A percentile compares a stretch with the other conserved stretches of the same genome.
phyloP scores from a whole-genome alignment of 1,139 yeast genomes.

The Saccharomyces pastorianus region DNA sequence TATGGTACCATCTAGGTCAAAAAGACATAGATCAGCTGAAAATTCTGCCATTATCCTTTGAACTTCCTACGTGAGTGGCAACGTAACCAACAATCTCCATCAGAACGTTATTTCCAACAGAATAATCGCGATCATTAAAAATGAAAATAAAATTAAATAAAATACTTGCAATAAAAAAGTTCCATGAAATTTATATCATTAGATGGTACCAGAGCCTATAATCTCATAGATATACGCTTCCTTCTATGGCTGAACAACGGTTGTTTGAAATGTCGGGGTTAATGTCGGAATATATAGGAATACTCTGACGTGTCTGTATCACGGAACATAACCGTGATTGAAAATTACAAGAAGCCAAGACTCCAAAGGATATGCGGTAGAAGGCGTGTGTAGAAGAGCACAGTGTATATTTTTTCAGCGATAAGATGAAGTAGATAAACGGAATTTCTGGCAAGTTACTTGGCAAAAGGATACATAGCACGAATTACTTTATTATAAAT shows the following conservation, averaged over 20 bases:
- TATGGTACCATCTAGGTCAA: conserved; percentile 73
- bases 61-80: background rate
- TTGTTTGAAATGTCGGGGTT: background rate
- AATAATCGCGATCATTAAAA: too few species aligned
- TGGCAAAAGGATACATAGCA: background rate
- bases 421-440: background rate
- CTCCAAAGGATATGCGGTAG: background rate
- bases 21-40: conserved; percentile 35
- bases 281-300: background rate
- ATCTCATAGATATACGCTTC: background rate
- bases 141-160: too few species aligned
- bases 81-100: background rate
- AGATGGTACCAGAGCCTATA: background rate
- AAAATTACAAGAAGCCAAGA: background rate
- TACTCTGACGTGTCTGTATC: background rate
- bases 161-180: too few species aligned
- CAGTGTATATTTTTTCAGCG: background rate
- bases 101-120: background rate
- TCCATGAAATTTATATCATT: background rate
- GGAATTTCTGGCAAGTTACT: background rate
- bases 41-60: background rate
- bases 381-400: background rate
- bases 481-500: too few species aligned
- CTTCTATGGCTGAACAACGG: background rate
- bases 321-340: background rate